phyloP scores from a whole-genome alignment of 2,329 filamentous ascomycete species.

The Pseudogymnoascus sp. region DNA sequence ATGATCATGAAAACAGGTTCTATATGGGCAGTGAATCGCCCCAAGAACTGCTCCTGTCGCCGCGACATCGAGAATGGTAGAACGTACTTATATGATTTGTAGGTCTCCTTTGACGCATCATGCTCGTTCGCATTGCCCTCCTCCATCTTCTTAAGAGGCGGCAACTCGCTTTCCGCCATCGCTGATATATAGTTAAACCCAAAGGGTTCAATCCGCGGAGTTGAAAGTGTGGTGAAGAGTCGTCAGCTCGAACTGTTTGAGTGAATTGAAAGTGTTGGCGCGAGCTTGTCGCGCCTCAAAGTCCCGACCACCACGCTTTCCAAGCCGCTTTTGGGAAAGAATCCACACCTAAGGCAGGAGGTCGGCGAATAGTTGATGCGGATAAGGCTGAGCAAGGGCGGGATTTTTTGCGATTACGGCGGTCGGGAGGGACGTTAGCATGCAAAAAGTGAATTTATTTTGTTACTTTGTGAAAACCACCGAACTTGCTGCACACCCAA shows the following conservation, averaged over 20 bases:
- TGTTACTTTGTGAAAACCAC: neutral
- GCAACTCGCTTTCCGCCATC: neutral
- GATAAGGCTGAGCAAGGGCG: slow-evolving; percentile 2
- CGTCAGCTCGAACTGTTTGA: neutral
- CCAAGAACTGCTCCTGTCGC: neutral
- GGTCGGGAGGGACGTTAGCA: neutral
- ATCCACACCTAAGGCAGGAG: neutral
- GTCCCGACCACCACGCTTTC: slow-evolving; percentile 1
- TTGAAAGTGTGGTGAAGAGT: neutral
- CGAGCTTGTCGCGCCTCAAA: neutral
- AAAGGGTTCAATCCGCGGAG: neutral
- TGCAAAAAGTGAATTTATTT: slow-evolving; percentile 6
- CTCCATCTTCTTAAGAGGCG: slow-evolving; percentile 10
- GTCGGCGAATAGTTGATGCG: neutral
- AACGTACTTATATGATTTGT: slow-evolving; percentile 34
- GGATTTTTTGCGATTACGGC: neutral
- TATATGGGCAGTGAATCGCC: neutral
- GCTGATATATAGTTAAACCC: neutral
- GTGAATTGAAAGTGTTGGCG: neutral
- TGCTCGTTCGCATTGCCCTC: slow-evolving; percentile 18
- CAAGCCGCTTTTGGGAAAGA: neutral
- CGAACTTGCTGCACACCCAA: neutral
- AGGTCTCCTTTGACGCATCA: slow-evolving; percentile 25
- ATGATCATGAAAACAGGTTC: neutral
- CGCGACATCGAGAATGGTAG: neutral